phyloP scores from a whole-genome alignment of 257 asterid genomes.

The Solanum chiquidenum region DNA sequence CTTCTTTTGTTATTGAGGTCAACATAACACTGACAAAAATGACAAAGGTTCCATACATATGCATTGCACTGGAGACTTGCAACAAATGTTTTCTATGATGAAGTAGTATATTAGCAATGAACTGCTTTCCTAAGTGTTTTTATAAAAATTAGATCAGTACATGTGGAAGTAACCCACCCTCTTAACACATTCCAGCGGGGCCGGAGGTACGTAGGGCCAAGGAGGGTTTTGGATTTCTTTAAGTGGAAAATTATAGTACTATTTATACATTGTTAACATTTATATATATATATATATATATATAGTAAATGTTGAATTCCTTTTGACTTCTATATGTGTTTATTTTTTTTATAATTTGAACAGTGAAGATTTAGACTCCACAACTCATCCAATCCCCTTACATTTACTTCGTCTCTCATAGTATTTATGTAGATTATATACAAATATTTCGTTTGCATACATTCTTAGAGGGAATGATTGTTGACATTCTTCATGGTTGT shows the following conservation, averaged over 20 bases:
- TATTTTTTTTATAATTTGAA: too few species aligned
- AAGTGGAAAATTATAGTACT: too few species aligned
- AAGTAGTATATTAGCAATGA: background rate
- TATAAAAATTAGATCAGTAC: background rate
- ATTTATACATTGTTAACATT: too few species aligned
- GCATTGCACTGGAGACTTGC: background rate
- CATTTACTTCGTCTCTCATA: background rate
- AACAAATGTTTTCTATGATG: background rate
- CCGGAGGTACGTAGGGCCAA: too few species aligned
- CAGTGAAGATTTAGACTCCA: too few species aligned
- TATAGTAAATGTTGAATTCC: background rate
- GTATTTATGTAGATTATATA: background rate
- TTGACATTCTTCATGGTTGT: background rate
- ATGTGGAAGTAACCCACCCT: too few species aligned
- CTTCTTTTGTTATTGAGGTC: background rate
- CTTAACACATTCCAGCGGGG: too few species aligned
- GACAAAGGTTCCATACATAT: background rate
- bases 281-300: too few species aligned
- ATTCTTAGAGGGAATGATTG: background rate
- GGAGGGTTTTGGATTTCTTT: too few species aligned
- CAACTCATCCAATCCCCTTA: too few species aligned
- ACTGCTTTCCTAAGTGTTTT: background rate
- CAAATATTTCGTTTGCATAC: too few species aligned
- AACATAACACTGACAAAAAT: background rate
- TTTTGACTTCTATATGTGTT: background rate